Percentiles rank a stretch among this genome's conserved stretches.
Conservation (phyloP, 768 basidiomycete genomes). For the Gautieria morchelliformis region DNA sequence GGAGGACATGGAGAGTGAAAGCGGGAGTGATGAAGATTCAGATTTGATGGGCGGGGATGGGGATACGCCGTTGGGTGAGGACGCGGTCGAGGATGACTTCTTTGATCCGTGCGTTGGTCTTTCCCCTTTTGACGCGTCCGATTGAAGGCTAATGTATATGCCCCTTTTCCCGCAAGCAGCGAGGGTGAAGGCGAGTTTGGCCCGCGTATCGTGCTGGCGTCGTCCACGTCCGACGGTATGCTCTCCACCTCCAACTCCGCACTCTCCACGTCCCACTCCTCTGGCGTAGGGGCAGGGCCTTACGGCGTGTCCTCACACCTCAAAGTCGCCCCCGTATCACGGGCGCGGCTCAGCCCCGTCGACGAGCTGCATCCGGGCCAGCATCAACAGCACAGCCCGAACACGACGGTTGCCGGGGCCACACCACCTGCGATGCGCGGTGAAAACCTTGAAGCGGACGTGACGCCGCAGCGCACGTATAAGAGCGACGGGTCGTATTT, state of each 20-base stretch:
- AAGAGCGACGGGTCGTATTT: slow-evolving; percentile 35
- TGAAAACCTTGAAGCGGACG: background rate
- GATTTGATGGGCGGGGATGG: slow-evolving; percentile 12
- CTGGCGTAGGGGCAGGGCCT: slow-evolving; percentile 17
- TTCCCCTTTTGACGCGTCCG: no score
- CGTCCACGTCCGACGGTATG: slow-evolving; percentile 16
- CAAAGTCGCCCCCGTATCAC: slow-evolving; percentile 22
- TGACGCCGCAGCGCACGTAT: slow-evolving; percentile 22
- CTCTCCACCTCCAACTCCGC: slow-evolving; percentile 42
- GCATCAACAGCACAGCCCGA: slow-evolving; percentile 4
- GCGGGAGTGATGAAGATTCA: slow-evolving; percentile 1
- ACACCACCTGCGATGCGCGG: background rate
- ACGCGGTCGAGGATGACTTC: slow-evolving; percentile 31
- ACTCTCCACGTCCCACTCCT: slow-evolving; percentile 47
- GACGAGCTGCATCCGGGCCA: slow-evolving; percentile 37
- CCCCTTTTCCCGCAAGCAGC: no score
- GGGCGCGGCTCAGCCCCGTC: slow-evolving; percentile 53
- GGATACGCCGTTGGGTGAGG: slow-evolving; percentile 32
- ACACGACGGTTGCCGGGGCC: background rate
- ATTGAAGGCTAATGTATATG: no score
- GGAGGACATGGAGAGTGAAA: no score
- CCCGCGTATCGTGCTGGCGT: slow-evolving; percentile 1
- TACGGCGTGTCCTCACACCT: slow-evolving; percentile 37
- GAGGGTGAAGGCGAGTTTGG: background rate
- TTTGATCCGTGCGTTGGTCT: slow-evolving; percentile 10